phyloP scores from a whole-genome alignment of 257 asterid species.

The Lantana camara region DNA sequence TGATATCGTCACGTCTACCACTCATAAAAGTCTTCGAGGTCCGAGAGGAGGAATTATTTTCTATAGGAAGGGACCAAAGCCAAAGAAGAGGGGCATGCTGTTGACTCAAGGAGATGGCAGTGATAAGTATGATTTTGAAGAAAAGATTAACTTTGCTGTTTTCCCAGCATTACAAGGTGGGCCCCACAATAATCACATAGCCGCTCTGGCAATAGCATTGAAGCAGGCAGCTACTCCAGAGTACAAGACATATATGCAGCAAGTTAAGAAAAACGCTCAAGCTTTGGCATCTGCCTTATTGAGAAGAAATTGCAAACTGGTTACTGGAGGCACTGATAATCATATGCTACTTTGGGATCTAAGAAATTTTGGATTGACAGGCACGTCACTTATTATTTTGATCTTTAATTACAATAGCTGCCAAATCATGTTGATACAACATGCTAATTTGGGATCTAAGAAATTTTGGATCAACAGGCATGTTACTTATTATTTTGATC shows the following conservation, averaged over 20 bases:
- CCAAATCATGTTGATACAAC: not conserved
- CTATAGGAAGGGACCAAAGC: constrained; percentile 80
- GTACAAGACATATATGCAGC: constrained; percentile 75
- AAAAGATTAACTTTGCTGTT: constrained; percentile 86
- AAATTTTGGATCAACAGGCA: no score
- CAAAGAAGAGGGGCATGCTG: constrained; percentile 73
- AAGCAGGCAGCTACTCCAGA: constrained; percentile 86
- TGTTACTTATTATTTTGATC: no score
- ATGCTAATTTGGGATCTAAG: no score
- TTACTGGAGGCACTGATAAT: constrained; percentile 87
- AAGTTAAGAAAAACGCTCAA: constrained; percentile 84
- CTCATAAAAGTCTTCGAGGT: constrained; percentile 95
- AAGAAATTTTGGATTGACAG: constrained; percentile 77
- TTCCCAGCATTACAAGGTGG: constrained; percentile 92
- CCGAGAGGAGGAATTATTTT: constrained; percentile 92
- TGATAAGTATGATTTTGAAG: constrained; percentile 85
- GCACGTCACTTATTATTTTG: constrained; percentile 32
- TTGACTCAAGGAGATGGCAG: constrained; percentile 71
- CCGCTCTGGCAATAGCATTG: constrained; percentile 84
- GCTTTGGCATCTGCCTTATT: constrained; percentile 68
- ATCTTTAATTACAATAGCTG: constrained; percentile 1
- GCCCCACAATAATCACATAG: constrained; percentile 91
- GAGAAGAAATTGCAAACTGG: constrained; percentile 70
- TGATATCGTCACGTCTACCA: constrained; percentile 83
- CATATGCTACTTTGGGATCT: constrained; percentile 90